These are phyloP conservation scores for Monilinia laxa DNA, from an alignment of 2,329 filamentous ascomycete genomes.

Conservation along the genomic window DNA sequence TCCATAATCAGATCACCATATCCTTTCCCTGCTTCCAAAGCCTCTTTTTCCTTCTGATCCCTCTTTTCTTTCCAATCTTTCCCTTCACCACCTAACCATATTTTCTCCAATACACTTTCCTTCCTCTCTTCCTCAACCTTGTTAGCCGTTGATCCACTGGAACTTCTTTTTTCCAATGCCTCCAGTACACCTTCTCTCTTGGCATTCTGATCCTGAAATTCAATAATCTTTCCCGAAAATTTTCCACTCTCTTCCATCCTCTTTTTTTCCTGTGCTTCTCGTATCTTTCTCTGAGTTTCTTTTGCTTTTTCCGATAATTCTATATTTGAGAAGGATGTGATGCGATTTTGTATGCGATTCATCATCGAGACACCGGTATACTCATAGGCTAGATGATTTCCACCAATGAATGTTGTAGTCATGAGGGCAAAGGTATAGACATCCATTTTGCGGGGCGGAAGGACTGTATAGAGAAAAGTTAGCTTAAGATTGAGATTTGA, in stretches of 20 bases:
- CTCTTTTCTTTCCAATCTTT: slow-evolving; percentile 41
- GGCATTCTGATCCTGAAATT: slow-evolving; percentile 4
- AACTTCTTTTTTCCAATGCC: slow-evolving; percentile 24
- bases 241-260: slow-evolving; percentile 24
- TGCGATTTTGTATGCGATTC: slow-evolving; percentile 24
- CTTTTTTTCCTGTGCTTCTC: slow-evolving; percentile 29
- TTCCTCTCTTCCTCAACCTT: slow-evolving; percentile 22
- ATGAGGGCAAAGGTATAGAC: slow-evolving; percentile 56
- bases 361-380: slow-evolving; percentile 37
- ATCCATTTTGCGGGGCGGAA: slow-evolving; percentile 63
- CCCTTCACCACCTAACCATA: slow-evolving; percentile 61
- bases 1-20: slow-evolving; percentile 47
- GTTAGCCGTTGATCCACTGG: slow-evolving; percentile 21
- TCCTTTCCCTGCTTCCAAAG: slow-evolving; percentile 42
- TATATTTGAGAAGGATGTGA: neutral
- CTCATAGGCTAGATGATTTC: slow-evolving; percentile 37
- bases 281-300: slow-evolving; percentile 32
- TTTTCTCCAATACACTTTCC: slow-evolving; percentile 44
- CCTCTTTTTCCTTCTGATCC: slow-evolving; percentile 38
- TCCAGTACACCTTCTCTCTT: slow-evolving; percentile 18
- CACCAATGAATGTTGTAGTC: slow-evolving; percentile 40
- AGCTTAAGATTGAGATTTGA: neutral
- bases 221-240: neutral
- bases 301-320: slow-evolving; percentile 32
- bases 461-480: slow-evolving; percentile 32